phyloP scores from a whole-genome alignment of 2,329 filamentous ascomycete species.

The Fusarium proliferatum region DNA sequence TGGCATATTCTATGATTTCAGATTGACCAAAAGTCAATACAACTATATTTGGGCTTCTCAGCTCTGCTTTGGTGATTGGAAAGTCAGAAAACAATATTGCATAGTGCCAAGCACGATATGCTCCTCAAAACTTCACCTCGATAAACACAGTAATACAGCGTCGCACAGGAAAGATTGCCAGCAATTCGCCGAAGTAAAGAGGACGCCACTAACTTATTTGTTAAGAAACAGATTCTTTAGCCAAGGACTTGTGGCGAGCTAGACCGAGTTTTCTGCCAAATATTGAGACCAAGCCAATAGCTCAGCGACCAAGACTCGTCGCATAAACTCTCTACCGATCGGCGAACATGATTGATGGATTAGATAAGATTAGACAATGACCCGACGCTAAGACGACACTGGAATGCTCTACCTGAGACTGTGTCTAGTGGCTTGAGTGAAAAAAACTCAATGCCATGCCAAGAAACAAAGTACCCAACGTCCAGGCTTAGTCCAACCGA shows the following conservation, averaged over 20 bases:
- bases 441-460: neutral
- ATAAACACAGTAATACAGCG: neutral
- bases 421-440: neutral
- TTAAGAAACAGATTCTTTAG: rapidly evolving
- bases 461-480: neutral
- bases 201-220: rapidly evolving
- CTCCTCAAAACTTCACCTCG: rapidly evolving
- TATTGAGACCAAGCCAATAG: neutral
- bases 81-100: neutral
- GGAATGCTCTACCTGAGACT: conserved; percentile 1
- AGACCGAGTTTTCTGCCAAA: neutral
- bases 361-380: conserved; percentile 17
- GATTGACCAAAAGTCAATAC: rapidly evolving
- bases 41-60: rapidly evolving
- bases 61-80: rapidly evolving
- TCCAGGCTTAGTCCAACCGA: neutral
- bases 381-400: neutral
- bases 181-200: rapidly evolving
- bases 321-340: neutral
- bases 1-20: rapidly evolving
- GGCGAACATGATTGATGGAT: conserved; percentile 1
- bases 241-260: neutral
- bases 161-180: neutral
- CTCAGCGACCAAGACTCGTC: neutral
- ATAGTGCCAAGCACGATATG: neutral